Evolutionary conservation across 78 protist genomes (phyloP), one percentile per base, ranked within the genome.

Genomic region (Dictyostelium citrinum): DNA sequence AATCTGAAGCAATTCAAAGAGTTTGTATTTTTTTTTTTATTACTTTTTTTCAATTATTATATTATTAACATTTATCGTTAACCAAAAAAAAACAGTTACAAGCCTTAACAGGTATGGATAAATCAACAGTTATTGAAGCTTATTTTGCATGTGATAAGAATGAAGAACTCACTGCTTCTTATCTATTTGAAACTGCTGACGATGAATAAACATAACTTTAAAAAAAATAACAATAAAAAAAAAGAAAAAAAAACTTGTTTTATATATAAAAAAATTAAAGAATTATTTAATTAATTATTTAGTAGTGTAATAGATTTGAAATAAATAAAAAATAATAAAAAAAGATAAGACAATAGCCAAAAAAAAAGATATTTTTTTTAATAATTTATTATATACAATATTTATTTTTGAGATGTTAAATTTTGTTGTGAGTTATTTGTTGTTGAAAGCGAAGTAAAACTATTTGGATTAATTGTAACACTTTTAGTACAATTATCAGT

Each of bases 401-500:
- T 55, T 55, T 55, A 55, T 55, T 55, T 55, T 55, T 55, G 64
- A 55, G 64, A 55, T 20, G 64, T 55, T 55, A 20, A 55, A 55
- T 55, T 55, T 55, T 55, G 64, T 55, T 55, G 64, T 20, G 64
- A 55, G 7, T 20, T 20, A 55, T 55, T 55, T 14, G n/a, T 55
- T 55, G 27, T 55, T 55, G 64, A 55, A 10, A 64, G 35, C 11
- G 72, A 64, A 64, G 75, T 46, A 29, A 83, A 68, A 49, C 72
- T 22, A 20, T 46, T 49, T 49, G 99, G 99, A 96, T 98, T 93
- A 95, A 99, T 97, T 17, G 99, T 90, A 71, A 99, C 96, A 39
- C 96, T 82, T 96, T 98, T 96, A 22, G 99, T 99, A 83, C 82
- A 72, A 91, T 99, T 90, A 81, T 98, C 72, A 17, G 99, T 98